Evolutionary conservation across 1,139 yeast genomes (phyloP), one percentile per base, ranked within the genome.

Genomic region (Pichia sp.): DNA sequence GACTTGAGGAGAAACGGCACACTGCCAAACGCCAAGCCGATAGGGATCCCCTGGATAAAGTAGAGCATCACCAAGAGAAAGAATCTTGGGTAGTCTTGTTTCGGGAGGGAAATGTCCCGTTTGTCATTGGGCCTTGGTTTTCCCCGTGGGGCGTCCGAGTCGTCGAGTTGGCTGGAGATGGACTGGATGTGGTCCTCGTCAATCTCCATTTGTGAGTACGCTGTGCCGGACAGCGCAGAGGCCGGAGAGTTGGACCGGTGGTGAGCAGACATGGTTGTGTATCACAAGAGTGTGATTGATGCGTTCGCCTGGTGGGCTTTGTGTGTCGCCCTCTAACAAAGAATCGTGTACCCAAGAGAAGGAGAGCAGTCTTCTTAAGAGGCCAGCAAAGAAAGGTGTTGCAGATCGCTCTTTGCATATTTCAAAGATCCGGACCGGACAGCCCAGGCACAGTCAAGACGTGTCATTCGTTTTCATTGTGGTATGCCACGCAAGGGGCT

Each of bases 21-120:
- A 1, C 96, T 86, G 3, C 99, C 99, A 73, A 93, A 90, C 2
- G 97, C 96, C 45, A 93, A 72, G 0, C 99, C 99, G 15, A 92
- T 95, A 0, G 99, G 99, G 4, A 93, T 84, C 30, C 99, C 99
- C 69, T 93, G 99, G 11, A 92, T 76, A 48, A 90, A 73, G 66
- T 93, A 93, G 32, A 93, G 72, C 8, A 87, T 65, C 8, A 89
- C 84, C 54, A 93, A 73, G 15, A 92, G 76, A 45, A 78, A 72
- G 67, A 93, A 93, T 54, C 92, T 89, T 19, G 86, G 86, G 54
- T 85, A 69, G 62, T 87, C 93, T 19, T 70, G 69, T 8, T 64
- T 64, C 5, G 78, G 76, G 48, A 79, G 66, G 19, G 49, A 32
- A 10, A 29, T 40, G 50, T 54, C 54, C 26, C 26, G 26, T n/a